A percentile compares a stretch with the other conserved stretches of the same genome.
phyloP scores from a whole-genome alignment of 495 filamentous ascomycete genomes.

The Talaromyces ruber region DNA sequence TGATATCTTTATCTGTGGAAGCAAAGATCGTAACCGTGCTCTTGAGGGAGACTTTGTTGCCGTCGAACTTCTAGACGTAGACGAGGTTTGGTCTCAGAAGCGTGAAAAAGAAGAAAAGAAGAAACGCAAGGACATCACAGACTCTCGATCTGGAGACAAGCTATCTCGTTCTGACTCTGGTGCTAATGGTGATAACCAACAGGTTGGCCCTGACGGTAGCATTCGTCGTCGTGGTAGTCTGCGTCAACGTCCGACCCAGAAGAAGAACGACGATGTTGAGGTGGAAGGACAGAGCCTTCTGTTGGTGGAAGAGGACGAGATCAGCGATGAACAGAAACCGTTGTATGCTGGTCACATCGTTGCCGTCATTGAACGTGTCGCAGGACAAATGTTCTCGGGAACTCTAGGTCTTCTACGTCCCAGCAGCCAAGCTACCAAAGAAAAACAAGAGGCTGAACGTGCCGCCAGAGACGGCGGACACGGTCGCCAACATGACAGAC shows the following conservation, averaged over 20 bases:
- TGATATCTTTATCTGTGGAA: slow-evolving; percentile 98
- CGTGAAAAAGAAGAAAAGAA: slow-evolving; percentile 99
- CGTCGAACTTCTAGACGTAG: slow-evolving; percentile 92
- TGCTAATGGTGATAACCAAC: slow-evolving; percentile 54
- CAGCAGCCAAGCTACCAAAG: slow-evolving; percentile 98
- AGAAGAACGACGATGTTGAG: slow-evolving; percentile 99
- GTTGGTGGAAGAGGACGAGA: slow-evolving; percentile 95
- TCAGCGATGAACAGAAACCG: slow-evolving; percentile 96
- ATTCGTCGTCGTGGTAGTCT: slow-evolving; percentile 89
- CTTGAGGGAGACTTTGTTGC: slow-evolving; percentile 94
- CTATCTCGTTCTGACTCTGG: slow-evolving; percentile 52
- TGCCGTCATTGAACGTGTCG: slow-evolving; percentile 91
- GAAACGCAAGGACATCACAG: slow-evolving; percentile 97
- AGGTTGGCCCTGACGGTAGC: slow-evolving; percentile 64
- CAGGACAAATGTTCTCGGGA: slow-evolving; percentile 98
- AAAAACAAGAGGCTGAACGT: slow-evolving; percentile 97
- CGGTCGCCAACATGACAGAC: slow-evolving; percentile 71
- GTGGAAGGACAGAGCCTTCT: slow-evolving; percentile 96
- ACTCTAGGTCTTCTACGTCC: slow-evolving; percentile 88
- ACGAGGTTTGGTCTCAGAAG: slow-evolving; percentile 98
- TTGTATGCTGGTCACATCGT: slow-evolving; percentile 96
- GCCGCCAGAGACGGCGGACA: slow-evolving; percentile 76
- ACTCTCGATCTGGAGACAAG: slow-evolving; percentile 67
- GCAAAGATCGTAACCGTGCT: slow-evolving; percentile 94
- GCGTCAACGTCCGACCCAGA: slow-evolving; percentile 92